Base-by-base conservation (phyloP, 2,329 filamentous ascomycete genomes). In the Mycogone perniciosa region DNA sequence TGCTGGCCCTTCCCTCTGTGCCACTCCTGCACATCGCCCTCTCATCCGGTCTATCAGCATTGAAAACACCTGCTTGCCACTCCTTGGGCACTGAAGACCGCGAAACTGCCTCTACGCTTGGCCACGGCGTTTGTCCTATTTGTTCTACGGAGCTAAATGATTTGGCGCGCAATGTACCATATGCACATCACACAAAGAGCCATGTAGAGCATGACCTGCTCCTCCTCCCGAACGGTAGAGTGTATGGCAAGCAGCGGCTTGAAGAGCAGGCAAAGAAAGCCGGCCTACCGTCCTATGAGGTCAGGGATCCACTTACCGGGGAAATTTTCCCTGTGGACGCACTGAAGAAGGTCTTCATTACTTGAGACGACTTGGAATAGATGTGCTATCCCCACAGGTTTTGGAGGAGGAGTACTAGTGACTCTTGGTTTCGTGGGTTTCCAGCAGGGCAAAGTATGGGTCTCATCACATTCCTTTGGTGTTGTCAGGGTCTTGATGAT, bases 31-130 rank as follows among this genome's bases (percentile, higher is more conserved):
- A 97, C 69, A 86, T 95, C 55, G 93, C 93, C 9, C 80, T 99
- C 7, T 89, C 86, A 1, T 90, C 91, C 0, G 93, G 93, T 6
- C 80, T 99, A 7, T 96, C 91, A 0, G 91, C 93, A 1, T 84
- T 99, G 58, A 99, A 99, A 69, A 97, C 93, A 1, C 93, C 93
- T 0, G 85, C 89, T 11, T 99, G 93, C 66, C 91, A 97, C 71
- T 86, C 86, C 1, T 72, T 75, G 26, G 73, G 80, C 4, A 77
- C 80, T 1, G 69, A 73, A 34, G 47, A 59, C 26, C 56, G 59
- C 9, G 52, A 61, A 29, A 52, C 54, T 27, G 55, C 59, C 13
- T 63, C 67, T 2, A 76, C 73, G 30, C 79, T 86, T 1, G 83
- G 82, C 2, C 85, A 87, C 6, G 85, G 83, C 44, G 83, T 97